Percentiles rank a stretch among this genome's conserved stretches.
phyloP scores from a whole-genome alignment of 1,139 yeast species.

The Nakaseomyces nivariensis region DNA sequence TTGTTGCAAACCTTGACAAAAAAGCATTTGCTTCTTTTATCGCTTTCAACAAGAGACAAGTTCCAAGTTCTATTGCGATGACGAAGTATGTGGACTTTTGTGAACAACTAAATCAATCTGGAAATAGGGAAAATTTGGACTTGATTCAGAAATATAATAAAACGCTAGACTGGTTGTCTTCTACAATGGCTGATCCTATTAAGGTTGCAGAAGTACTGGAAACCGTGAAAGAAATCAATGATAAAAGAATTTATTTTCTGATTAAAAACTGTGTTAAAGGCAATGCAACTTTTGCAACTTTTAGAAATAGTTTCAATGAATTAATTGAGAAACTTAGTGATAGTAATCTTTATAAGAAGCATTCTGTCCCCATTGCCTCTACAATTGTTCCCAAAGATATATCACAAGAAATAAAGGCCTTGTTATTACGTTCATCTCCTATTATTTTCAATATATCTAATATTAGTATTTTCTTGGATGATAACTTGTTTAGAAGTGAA shows the following conservation, averaged over 20 bases:
- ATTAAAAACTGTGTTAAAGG: slow-evolving; percentile 45
- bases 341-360: slow-evolving; percentile 37
- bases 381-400: slow-evolving; percentile 41
- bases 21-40: slow-evolving; percentile 55
- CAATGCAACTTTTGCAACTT: slow-evolving; percentile 51
- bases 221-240: slow-evolving; percentile 44
- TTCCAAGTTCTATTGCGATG: slow-evolving; percentile 39
- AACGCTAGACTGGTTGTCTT: slow-evolving; percentile 55
- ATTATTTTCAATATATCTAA: slow-evolving; percentile 59
- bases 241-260: slow-evolving; percentile 47
- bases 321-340: slow-evolving; percentile 45
- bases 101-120: slow-evolving; percentile 23
- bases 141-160: slow-evolving; percentile 38
- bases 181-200: slow-evolving; percentile 44
- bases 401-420: slow-evolving; percentile 41
- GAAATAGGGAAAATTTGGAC: slow-evolving; percentile 19
- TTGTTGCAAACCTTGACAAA: slow-evolving; percentile 42
- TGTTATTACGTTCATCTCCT: slow-evolving; percentile 54
- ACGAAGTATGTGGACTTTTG: slow-evolving; percentile 30
- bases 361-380: slow-evolving; percentile 31
- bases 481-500: slow-evolving; percentile 34
- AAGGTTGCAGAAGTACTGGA: slow-evolving; percentile 42
- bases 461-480: slow-evolving; percentile 43
- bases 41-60: slow-evolving; percentile 63
- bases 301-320: slow-evolving; percentile 54